phyloP scores from a whole-genome alignment of 805 yeast species.

The Candida mattraensis region DNA sequence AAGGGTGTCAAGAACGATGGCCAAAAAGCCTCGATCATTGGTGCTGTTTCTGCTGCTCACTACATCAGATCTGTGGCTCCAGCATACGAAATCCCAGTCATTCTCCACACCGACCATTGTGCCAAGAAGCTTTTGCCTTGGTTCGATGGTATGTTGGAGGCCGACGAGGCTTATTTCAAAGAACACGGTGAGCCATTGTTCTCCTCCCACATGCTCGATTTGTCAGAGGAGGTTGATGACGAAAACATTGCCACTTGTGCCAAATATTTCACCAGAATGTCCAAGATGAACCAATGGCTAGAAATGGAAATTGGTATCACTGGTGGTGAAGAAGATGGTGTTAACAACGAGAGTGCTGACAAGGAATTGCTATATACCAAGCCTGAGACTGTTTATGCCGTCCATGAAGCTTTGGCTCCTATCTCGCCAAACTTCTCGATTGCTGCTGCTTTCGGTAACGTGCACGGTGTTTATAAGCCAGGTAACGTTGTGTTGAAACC shows the following conservation, averaged over 20 bases:
- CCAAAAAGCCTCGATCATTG: slow-evolving; percentile 92
- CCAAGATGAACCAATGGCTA: slow-evolving; percentile 94
- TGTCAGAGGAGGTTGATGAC: slow-evolving; percentile 94
- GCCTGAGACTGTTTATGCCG: slow-evolving; percentile 92
- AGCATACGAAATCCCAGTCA: slow-evolving; percentile 92
- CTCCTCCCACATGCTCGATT: slow-evolving; percentile 98
- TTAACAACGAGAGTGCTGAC: slow-evolving; percentile 92
- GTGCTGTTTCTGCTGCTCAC: slow-evolving; percentile 96
- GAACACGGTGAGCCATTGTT: slow-evolving; percentile 90
- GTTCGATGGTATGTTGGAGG: slow-evolving; percentile 97
- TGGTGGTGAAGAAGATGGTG: slow-evolving; percentile 99
- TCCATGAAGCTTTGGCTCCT: slow-evolving; percentile 84
- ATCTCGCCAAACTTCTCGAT: slow-evolving; percentile 97
- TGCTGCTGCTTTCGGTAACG: slow-evolving; percentile 99
- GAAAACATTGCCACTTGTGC: slow-evolving; percentile 93
- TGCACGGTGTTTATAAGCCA: slow-evolving; percentile 99
- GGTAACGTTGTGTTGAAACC: slow-evolving; percentile 96
- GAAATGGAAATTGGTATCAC: slow-evolving; percentile 99
- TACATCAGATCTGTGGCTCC: slow-evolving; percentile 97
- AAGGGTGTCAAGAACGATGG: slow-evolving; percentile 94
- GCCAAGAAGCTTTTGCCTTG: slow-evolving; percentile 97
- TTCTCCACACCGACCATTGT: slow-evolving; percentile 98
- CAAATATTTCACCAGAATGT: slow-evolving; percentile 91
- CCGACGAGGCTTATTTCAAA: slow-evolving; percentile 91
- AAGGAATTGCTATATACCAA: slow-evolving; percentile 88